These are phyloP conservation scores for Boletus patriciae DNA, from an alignment of 768 basidiomycete genomes.

Conservation along the genomic window DNA sequence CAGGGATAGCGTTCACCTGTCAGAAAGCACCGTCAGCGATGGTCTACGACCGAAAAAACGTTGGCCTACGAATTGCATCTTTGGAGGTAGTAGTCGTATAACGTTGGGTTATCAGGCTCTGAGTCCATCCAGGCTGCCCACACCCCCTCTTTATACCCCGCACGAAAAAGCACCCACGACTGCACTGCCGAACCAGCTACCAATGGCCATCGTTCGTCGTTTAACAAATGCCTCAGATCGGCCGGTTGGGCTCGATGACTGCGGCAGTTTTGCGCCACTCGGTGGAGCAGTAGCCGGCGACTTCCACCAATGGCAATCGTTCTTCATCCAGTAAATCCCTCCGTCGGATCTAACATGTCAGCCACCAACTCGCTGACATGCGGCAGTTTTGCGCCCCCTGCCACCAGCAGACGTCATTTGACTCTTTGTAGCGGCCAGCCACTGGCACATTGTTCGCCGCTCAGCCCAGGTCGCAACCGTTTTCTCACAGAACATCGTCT, in stretches of 20 bases:
- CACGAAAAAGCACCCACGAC: not conserved
- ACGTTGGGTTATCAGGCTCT: not conserved
- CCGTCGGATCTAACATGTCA: too few species aligned
- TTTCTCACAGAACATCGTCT: too few species aligned
- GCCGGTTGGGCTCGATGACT: too few species aligned
- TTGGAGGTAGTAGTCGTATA: not conserved
- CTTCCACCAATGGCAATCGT: not conserved
- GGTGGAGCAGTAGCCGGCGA: too few species aligned
- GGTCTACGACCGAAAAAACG: not conserved
- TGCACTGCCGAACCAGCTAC: not conserved
- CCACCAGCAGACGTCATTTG: too few species aligned
- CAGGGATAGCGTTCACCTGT: slow-evolving; percentile 13
- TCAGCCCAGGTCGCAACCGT: too few species aligned
- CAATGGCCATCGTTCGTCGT: not conserved
- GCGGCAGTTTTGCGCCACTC: too few species aligned
- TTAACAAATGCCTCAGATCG: slow-evolving; percentile 3
- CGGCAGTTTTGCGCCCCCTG: too few species aligned
- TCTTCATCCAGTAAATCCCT: not conserved
- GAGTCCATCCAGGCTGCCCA: not conserved
- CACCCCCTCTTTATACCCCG: slow-evolving; percentile 10
- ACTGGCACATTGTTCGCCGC: too few species aligned
- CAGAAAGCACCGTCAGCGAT: not conserved
- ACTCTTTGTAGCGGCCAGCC: too few species aligned
- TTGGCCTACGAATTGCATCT: slow-evolving; percentile 19
- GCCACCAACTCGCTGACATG: too few species aligned